Evolutionary conservation across 805 yeast genomes (phyloP).

Genomic region (Yamadazyma takamatsuzukensis): DNA sequence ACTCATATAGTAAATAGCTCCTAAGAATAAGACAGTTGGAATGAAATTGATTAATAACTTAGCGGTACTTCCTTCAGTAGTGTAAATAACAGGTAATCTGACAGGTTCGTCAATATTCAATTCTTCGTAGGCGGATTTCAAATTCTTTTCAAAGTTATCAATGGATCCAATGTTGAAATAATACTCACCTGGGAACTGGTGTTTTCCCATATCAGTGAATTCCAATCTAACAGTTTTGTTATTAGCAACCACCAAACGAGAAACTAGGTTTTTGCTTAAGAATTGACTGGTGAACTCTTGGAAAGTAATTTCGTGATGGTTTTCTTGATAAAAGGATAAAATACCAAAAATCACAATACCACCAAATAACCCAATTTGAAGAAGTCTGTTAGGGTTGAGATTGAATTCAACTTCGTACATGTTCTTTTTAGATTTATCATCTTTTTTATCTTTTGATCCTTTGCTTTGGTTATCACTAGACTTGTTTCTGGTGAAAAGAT

Average conservation of each 20-base stretch:
- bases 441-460: conserved; percentile 6
- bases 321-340: conserved; percentile 16
- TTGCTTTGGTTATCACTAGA: conserved; percentile 4
- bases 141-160: conserved; percentile 78
- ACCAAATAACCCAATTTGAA: conserved; percentile 29
- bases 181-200: conserved; percentile 34
- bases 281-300: conserved; percentile 82
- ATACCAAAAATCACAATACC: conserved; percentile 24
- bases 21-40: conserved; percentile 88
- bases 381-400: conserved; percentile 20
- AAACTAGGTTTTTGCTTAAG: conserved; percentile 74
- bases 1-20: conserved; percentile 82
- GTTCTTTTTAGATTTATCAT: conserved; percentile 9
- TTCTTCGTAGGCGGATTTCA: conserved; percentile 73
- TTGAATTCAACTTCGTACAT: conserved; percentile 11
- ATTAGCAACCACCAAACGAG: conserved; percentile 71
- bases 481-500: conserved; percentile 5
- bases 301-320: conserved; percentile 65
- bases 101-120: conserved; percentile 57
- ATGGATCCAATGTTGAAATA: conserved; percentile 83
- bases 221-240: conserved; percentile 70
- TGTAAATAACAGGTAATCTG: conserved; percentile 78
- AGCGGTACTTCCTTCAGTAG: conserved; percentile 63
- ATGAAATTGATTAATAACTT: conserved; percentile 67
- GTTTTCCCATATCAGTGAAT: conserved; percentile 56